Conservation (phyloP, 2,329 filamentous ascomycete genomes). For the Cryphonectria japonica region DNA sequence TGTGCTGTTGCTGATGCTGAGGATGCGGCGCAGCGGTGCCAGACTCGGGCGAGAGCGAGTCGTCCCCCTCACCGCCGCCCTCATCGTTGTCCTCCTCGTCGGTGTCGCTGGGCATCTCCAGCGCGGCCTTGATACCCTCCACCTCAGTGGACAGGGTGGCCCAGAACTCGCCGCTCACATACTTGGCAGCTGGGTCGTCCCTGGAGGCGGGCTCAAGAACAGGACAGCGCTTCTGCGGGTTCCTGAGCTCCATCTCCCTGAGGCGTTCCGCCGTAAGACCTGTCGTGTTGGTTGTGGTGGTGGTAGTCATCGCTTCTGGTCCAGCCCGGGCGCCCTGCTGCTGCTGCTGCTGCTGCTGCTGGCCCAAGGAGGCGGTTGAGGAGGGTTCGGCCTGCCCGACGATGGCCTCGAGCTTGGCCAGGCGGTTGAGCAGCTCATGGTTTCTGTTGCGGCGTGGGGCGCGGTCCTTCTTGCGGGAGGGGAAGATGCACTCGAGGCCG, state of each 20-base stretch:
- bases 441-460: slow-evolving; percentile 47
- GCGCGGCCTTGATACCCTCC: slow-evolving; percentile 48
- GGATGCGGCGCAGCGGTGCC: slow-evolving; percentile 5
- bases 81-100: slow-evolving; percentile 40
- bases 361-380: slow-evolving; percentile 25
- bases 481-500: slow-evolving; percentile 51
- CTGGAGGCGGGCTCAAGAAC: slow-evolving; percentile 17
- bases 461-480: slow-evolving; percentile 48
- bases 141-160: slow-evolving; percentile 48
- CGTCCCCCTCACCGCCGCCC: slow-evolving; percentile 27
- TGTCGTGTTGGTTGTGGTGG: neutral
- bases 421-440: slow-evolving; percentile 48
- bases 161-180: slow-evolving; percentile 51
- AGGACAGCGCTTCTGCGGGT: slow-evolving; percentile 24
- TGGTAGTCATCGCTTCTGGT: too few relatives aligned
- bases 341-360: neutral
- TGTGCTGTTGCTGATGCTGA: slow-evolving; percentile 3
- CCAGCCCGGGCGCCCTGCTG: neutral
- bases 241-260: slow-evolving; percentile 9
- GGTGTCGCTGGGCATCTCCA: slow-evolving; percentile 47
- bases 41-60: slow-evolving; percentile 41
- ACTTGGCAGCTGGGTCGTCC: slow-evolving; percentile 35
- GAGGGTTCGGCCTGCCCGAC: slow-evolving; percentile 48
- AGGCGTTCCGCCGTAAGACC: neutral
- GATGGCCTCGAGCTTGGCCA: slow-evolving; percentile 50